Evolutionary conservation across 164 flowering plant species (phyloP), one percentile per base, ranked within the genome.

Genomic region (Magnolia kwangsiensis): DNA sequence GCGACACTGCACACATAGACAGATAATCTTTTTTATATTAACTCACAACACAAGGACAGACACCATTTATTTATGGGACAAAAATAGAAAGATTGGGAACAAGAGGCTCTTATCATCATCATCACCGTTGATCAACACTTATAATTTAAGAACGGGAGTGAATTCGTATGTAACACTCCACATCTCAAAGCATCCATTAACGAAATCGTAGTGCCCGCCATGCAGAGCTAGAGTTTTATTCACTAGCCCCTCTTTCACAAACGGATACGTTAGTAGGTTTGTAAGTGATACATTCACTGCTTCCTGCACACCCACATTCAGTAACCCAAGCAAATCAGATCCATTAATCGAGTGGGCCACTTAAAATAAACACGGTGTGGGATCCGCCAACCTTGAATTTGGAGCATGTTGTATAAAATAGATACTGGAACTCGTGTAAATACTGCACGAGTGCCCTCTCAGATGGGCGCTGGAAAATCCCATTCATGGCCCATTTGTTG

Each of bases 171-270:
- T 88, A 58, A 90, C 90, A 1, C 83, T 84, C 98, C 98, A 93
- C 2, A 89, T 89, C 88, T 94, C 95, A 73, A 91, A 91, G 21
- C 82, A 29, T 63, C 98, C 98, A 8, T 89, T 86, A 18, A 91
- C 84, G 70, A 96, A 96, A 75, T 96, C 95, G 58, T 94, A 94
- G 87, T 94, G 82, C 0, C 91, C 99, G 1, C 99, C 99, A 84
- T 94, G 89, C 70, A 96, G 67, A n/a, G 89, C 86, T 8, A 96
- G 83, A 1, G 91, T 96, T 72, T 87, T 88, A 27, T 94, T 91
- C 85, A 84, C 83, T 84, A 94, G 73, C 0, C 94, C 97, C 1
- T 92, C 90, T 85, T 90, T 91, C 63, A 94, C 99, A 77, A 94
- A 96, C 59, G 99, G 99, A 65, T 96, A 96, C 0, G 90, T 87